These are phyloP conservation scores for Didymella lethalis DNA, from an alignment of 2,329 filamentous ascomycete species.

Conservation along the genomic window DNA sequence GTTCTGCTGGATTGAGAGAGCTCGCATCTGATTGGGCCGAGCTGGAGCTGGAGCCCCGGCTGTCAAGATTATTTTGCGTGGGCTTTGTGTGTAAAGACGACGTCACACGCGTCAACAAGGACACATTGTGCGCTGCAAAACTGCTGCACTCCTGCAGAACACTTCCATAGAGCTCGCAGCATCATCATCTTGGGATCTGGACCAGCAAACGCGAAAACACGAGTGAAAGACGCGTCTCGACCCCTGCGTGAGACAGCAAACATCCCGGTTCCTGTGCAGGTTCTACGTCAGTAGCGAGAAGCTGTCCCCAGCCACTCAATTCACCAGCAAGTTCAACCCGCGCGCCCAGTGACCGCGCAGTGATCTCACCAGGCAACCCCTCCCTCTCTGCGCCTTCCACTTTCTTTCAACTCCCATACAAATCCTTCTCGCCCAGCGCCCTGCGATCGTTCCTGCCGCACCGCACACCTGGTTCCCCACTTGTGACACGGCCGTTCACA, in stretches of 20 bases:
- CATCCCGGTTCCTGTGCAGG: conserved; percentile 14
- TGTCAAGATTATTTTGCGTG: neutral
- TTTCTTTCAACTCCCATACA: conserved; percentile 6
- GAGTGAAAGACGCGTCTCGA: conserved; percentile 19
- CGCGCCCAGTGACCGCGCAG: conserved; percentile 3
- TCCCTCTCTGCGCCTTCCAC: conserved; percentile 12
- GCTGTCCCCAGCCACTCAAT: conserved; percentile 20
- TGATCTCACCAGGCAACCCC: conserved; percentile 15
- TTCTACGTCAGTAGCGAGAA: conserved; percentile 13
- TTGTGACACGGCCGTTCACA: neutral
- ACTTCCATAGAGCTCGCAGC: neutral
- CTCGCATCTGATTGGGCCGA: conserved; percentile 9
- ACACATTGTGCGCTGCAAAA: neutral
- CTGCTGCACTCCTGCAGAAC: neutral
- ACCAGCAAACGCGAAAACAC: conserved; percentile 8
- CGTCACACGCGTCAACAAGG: conserved; percentile 5
- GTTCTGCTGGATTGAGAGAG: conserved; percentile 9
- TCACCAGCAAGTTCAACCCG: conserved; percentile 15
- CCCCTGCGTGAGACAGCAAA: conserved; percentile 17
- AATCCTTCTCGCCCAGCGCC: conserved; percentile 15
- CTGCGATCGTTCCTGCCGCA: conserved; percentile 12
- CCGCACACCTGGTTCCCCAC: conserved; percentile 11
- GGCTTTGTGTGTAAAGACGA: conserved; percentile 7
- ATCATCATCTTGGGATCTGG: neutral
- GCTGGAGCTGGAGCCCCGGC: conserved; percentile 3